phyloP scores from a whole-genome alignment of 345 rosid species.

The Gossypioides kirkii region DNA sequence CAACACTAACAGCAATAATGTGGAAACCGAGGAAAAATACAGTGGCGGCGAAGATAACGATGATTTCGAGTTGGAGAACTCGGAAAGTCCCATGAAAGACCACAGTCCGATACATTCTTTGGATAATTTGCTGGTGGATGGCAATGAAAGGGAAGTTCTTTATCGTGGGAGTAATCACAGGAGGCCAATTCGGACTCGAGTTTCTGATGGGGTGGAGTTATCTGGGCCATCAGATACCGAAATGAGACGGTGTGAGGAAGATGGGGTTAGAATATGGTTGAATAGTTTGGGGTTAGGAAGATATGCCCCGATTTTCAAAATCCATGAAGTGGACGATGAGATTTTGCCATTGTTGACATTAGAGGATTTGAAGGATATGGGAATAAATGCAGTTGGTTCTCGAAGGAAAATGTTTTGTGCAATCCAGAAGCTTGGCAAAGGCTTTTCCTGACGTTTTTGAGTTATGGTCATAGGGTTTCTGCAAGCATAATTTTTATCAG shows the following conservation, averaged over 20 bases:
- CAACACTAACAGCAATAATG: constrained; percentile 9
- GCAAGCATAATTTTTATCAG: constrained; percentile 26
- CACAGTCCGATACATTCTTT: constrained; percentile 49
- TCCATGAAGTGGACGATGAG: constrained; percentile 85
- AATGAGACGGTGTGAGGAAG: constrained; percentile 34
- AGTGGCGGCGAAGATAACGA: constrained; percentile 51
- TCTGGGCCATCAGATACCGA: constrained; percentile 57
- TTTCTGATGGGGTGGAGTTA: constrained; percentile 33
- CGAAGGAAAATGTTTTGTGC: constrained; percentile 79
- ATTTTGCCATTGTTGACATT: constrained; percentile 72
- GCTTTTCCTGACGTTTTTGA: constrained; percentile 50
- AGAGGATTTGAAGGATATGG: constrained; percentile 92
- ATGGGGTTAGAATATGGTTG: constrained; percentile 59
- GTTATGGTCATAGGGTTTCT: constrained; percentile 21
- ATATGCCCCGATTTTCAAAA: constrained; percentile 67
- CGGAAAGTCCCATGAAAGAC: constrained; percentile 57
- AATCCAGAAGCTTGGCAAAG: constrained; percentile 69
- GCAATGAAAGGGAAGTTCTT: constrained; percentile 38
- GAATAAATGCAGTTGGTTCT: constrained; percentile 79
- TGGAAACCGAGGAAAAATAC: constrained; percentile 41
- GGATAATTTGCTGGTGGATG: constrained; percentile 49
- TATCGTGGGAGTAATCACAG: constrained; percentile 24
- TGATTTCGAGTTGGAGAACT: constrained; percentile 58
- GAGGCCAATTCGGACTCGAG: constrained; percentile 29
- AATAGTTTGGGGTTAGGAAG: constrained; percentile 66